Evolutionary conservation across 1,139 yeast genomes (phyloP).

Genomic region (Saccharomyces hybrid): DNA sequence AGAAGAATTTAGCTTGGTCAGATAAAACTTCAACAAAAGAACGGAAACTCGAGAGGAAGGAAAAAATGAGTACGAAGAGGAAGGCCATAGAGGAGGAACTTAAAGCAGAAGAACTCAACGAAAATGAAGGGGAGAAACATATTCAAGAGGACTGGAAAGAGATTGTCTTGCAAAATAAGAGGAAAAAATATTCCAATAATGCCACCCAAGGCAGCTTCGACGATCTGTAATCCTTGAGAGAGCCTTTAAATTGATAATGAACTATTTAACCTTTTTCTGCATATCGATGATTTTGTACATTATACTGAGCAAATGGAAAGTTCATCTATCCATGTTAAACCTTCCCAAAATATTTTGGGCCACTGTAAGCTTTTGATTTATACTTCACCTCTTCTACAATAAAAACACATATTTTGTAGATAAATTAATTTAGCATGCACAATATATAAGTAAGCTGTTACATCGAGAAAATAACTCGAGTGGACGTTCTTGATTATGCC

Average conservation of each 20-base stretch:
- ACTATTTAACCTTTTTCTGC: background rate
- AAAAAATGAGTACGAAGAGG: conserved; percentile 53
- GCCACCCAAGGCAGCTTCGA: conserved; percentile 61
- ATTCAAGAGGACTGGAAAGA: conserved; percentile 82
- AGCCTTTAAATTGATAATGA: background rate
- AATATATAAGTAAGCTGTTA: background rate
- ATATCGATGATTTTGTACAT: background rate
- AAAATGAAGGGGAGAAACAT: conserved; percentile 43
- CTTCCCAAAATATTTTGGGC: background rate
- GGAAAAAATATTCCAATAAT: conserved; percentile 10
- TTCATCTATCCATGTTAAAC: background rate
- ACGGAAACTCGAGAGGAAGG: conserved; percentile 52
- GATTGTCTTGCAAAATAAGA: conserved; percentile 50
- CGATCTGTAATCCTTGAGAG: conserved; percentile 42
- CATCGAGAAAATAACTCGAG: background rate
- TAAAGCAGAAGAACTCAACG: conserved; percentile 29
- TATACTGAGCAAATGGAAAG: background rate
- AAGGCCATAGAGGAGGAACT: conserved; percentile 54
- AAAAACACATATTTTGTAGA: background rate
- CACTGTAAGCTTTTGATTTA: no score
- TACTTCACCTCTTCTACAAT: background rate
- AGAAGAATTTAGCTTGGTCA: conserved; percentile 75
- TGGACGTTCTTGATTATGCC: background rate
- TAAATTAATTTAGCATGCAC: background rate
- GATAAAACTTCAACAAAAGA: conserved; percentile 58